Evolutionary conservation across 208 protist genomes (phyloP).

Genomic region (Sergeia podlipaevii): DNA sequence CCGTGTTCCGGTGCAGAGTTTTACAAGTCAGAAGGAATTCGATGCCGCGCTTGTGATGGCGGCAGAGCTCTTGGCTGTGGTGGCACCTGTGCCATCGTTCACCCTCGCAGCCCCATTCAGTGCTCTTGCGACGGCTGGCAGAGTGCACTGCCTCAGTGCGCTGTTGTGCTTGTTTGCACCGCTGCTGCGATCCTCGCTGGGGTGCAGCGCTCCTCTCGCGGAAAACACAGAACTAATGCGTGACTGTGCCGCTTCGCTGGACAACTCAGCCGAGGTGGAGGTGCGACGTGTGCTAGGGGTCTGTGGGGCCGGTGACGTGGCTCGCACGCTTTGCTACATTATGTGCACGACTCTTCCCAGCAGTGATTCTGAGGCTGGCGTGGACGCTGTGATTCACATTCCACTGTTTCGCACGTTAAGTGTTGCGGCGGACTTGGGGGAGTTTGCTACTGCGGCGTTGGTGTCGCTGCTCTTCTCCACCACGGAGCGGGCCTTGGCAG

Average conservation of each 20-base stretch:
- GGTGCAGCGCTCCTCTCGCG: constrained; percentile 20
- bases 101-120: constrained; percentile 39
- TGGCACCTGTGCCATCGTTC: constrained; percentile 24
- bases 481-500: constrained; percentile 51
- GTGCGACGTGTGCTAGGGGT: too few relatives aligned
- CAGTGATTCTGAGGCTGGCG: background rate
- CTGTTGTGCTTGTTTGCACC: constrained; percentile 55
- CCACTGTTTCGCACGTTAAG: constrained; percentile 2
- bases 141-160: constrained; percentile 27
- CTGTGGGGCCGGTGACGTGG: background rate
- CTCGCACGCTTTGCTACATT: constrained; percentile 12
- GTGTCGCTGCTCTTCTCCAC: constrained; percentile 36
- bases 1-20: constrained; percentile 29
- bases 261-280: background rate
- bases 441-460: constrained; percentile 24
- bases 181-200: constrained; percentile 22
- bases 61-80: constrained; percentile 58
- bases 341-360: constrained; percentile 13
- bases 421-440: constrained; percentile 12
- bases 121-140: constrained; percentile 25
- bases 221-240: constrained; percentile 38
- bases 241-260: constrained; percentile 15
- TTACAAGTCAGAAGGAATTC: constrained; percentile 33
- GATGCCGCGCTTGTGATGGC: constrained; percentile 58
- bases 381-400: background rate